A percentile compares a stretch with the other conserved stretches of the same genome.
These are phyloP conservation scores for Colletotrichum gigasporum DNA, from an alignment of 2,329 filamentous ascomycete genomes.

Conservation along the genomic window DNA sequence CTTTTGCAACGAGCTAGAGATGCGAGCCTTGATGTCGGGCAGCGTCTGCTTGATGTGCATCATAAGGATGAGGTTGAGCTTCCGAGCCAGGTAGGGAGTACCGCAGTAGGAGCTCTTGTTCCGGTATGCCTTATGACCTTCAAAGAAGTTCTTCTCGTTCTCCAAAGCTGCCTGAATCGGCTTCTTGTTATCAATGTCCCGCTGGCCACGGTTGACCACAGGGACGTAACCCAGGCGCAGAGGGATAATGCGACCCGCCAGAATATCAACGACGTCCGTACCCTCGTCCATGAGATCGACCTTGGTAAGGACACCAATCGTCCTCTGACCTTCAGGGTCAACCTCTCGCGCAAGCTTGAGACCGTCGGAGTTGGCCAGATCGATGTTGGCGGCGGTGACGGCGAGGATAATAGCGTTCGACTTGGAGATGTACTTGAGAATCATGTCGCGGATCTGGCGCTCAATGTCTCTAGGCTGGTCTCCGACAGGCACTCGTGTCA, in stretches of 20 bases:
- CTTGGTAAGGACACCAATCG: slow-evolving; percentile 98
- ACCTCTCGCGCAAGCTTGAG: slow-evolving; percentile 96
- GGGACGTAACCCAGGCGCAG: slow-evolving; percentile 94
- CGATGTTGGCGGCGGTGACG: slow-evolving; percentile 95
- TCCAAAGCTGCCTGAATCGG: slow-evolving; percentile 90
- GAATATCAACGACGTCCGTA: slow-evolving; percentile 97
- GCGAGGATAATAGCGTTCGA: slow-evolving; percentile 97
- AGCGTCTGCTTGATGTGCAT: slow-evolving; percentile 99
- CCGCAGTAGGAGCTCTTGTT: slow-evolving; percentile 99
- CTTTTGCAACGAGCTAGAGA: slow-evolving; percentile 92
- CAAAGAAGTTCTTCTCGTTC: slow-evolving; percentile 96
- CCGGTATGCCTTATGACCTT: slow-evolving; percentile 97
- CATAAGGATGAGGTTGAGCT: slow-evolving; percentile 98
- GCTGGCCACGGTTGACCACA: slow-evolving; percentile 96
- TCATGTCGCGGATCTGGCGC: slow-evolving; percentile 96
- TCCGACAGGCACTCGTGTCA: slow-evolving; percentile 96
- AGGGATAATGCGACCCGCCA: slow-evolving; percentile 96
- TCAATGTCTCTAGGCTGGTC: slow-evolving; percentile 98
- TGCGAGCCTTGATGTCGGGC: slow-evolving; percentile 97
- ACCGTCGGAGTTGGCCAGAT: slow-evolving; percentile 98
- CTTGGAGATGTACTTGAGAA: slow-evolving; percentile 98
- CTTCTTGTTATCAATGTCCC: slow-evolving; percentile 99
- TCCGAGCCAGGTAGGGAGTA: slow-evolving; percentile 94
- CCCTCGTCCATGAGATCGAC: slow-evolving; percentile 99
- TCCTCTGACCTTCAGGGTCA: slow-evolving; percentile 95